These are phyloP conservation scores for Penstemon barbatus DNA, from an alignment of 257 asterid genomes.

Conservation along the genomic window DNA sequence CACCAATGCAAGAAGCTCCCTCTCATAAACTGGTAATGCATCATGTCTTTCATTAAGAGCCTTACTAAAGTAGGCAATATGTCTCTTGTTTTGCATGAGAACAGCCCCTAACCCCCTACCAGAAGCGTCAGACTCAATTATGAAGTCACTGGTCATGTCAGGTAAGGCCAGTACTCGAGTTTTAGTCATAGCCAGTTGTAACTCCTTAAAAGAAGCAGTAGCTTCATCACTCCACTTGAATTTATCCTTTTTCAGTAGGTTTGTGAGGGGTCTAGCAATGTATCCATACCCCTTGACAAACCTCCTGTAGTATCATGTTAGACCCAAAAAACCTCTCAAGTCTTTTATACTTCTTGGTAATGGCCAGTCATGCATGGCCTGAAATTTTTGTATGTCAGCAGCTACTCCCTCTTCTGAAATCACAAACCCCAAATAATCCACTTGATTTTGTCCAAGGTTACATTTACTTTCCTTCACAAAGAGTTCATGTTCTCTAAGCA, in stretches of 20 bases:
- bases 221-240: neutral
- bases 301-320: neutral
- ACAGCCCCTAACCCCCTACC: too few species aligned
- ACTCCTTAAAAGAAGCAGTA: neutral
- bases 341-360: neutral
- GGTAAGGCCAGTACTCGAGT: neutral
- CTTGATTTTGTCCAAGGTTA: neutral
- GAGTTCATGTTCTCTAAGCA: neutral
- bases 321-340: neutral
- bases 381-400: slow-evolving; percentile 2
- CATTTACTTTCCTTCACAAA: slow-evolving; percentile 25
- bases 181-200: neutral
- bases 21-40: neutral
- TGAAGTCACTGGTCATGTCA: neutral
- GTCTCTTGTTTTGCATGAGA: too few species aligned
- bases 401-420: neutral
- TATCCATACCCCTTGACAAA: neutral
- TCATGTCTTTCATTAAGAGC: neutral
- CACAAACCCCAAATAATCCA: slow-evolving; percentile 20
- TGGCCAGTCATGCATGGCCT: slow-evolving; percentile 12
- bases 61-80: neutral
- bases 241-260: neutral
- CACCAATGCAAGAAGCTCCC: neutral
- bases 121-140: neutral
- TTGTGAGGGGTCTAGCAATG: neutral